Evolutionary conservation across 805 yeast species (phyloP), one percentile per base, ranked within the genome.

Genomic region (Pichia rugopelliculosa): DNA sequence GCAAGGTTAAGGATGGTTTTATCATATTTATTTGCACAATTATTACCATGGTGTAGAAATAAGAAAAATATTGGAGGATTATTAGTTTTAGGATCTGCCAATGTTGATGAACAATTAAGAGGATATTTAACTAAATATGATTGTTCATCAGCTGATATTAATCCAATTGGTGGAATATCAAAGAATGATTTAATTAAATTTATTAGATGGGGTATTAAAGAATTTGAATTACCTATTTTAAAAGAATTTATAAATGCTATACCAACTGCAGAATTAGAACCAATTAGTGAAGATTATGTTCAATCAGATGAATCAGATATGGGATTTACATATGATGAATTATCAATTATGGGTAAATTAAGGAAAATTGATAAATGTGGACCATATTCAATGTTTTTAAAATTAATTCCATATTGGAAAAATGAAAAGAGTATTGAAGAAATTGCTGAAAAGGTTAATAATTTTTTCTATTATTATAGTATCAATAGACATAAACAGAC

Each of bases 141-240:
- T 65, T 89, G 97, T 65, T 90, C 98, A 4, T 82, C 95, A 17
- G 99, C 99, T 1, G 99, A 93, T 68, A 79, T 93, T 51, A 93
- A 93, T 62, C 99, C 99, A 24, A 95, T 93, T 56, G 99, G 99
- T n/a, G 96, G 97, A 33, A 87, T 93, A 39, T 91, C 99, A 15
- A 93, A 93, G 63, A 88, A 89, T 0, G 99, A 95, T 61, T 71
- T 93, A 62, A 89, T 87, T 62, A 73, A 77, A 45, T 93, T 95
- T 59, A 93, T 93, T 45, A 78, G 73, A 2, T 93, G 88, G 77
- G 88, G 97, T 0, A 73, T 79, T 27, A 62, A 59, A 7, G 71
- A 76, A 46, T 91, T 84, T 61, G 75, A 85, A 1, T 62, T 91
- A 59, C 96, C 96, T 4, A 75, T 93, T 21, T 70, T 93, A 54